Conservation (phyloP, 768 basidiomycete genomes). For the Rhizopogon salebrosus region DNA sequence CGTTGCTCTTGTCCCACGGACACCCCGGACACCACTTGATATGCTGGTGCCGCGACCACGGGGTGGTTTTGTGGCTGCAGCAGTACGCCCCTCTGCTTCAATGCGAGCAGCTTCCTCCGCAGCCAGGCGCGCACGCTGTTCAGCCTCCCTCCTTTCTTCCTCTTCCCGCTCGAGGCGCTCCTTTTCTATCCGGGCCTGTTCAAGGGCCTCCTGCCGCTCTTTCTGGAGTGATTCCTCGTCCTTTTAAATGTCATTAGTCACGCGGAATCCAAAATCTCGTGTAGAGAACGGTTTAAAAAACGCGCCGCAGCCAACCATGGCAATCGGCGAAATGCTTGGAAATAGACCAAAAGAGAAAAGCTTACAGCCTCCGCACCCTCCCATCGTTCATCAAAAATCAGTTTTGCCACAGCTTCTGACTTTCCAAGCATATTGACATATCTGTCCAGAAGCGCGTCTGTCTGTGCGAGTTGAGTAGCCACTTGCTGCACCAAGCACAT, state of each 20-base stretch:
- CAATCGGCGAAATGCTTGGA: not conserved
- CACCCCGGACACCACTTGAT: slow-evolving; percentile 62
- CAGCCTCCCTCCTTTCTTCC: slow-evolving; percentile 36
- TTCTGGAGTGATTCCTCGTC: slow-evolving; percentile 53
- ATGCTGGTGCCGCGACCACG: slow-evolving; percentile 40
- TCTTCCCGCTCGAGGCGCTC: slow-evolving; percentile 24
- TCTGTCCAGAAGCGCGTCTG: slow-evolving; percentile 69
- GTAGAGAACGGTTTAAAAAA: not conserved
- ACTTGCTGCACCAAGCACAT: slow-evolving; percentile 43
- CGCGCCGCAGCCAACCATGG: not conserved
- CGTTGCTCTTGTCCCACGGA: slow-evolving; percentile 67
- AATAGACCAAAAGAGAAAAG: slow-evolving; percentile 2
- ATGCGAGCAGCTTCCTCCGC: slow-evolving; percentile 31
- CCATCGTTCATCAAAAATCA: slow-evolving; percentile 78
- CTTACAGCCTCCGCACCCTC: slow-evolving; percentile 67
- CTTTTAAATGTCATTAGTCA: slow-evolving; percentile 27
- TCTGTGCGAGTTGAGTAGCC: slow-evolving; percentile 61
- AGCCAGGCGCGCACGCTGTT: slow-evolving; percentile 26
- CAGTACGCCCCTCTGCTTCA: slow-evolving; percentile 45
- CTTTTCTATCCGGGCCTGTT: slow-evolving; percentile 26
- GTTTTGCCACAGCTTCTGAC: slow-evolving; percentile 60
- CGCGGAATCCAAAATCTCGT: not conserved
- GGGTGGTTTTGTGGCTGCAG: slow-evolving; percentile 19
- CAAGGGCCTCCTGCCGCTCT: slow-evolving; percentile 31
- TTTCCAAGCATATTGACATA: slow-evolving; percentile 65